These are phyloP conservation scores for Yarrowia divulgata DNA, from an alignment of 805 yeast species.

Conservation along the genomic window DNA sequence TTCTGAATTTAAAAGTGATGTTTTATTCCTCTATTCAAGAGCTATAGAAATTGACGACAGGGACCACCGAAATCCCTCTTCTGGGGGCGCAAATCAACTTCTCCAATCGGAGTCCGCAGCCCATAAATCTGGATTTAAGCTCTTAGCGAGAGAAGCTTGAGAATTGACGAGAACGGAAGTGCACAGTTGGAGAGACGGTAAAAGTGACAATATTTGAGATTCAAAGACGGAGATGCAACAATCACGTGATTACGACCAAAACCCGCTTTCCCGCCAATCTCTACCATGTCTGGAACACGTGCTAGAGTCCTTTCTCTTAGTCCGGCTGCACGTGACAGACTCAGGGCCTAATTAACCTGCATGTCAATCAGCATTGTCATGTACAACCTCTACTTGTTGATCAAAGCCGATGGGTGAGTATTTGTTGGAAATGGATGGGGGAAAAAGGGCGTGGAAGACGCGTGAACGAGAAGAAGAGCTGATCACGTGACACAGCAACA, in stretches of 20 bases:
- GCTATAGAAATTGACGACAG: no score
- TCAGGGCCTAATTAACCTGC: conserved; percentile 26
- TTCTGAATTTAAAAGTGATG: no score
- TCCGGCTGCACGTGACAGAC: conserved; percentile 12
- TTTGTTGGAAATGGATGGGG: background rate
- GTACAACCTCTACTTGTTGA: conserved; percentile 27
- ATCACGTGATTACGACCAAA: background rate
- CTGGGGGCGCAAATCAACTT: background rate
- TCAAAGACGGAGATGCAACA: no score
- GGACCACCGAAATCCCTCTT: background rate
- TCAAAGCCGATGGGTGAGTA: conserved; percentile 35
- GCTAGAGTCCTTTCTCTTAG: no score
- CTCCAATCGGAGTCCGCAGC: background rate
- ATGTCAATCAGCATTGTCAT: conserved; percentile 31
- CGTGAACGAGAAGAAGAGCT: background rate
- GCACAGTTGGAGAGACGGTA: no score
- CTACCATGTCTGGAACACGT: background rate
- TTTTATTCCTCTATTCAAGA: no score
- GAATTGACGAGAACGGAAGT: conserved; percentile 1
- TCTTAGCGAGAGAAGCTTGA: conserved; percentile 2
- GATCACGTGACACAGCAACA: background rate
- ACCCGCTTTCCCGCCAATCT: background rate
- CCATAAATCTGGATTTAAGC: conserved; percentile 7
- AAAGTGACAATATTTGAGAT: no score
- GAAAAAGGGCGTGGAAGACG: background rate